Evolutionary conservation across 2,329 filamentous ascomycete genomes (phyloP).

Genomic region (Pseudogymnoascus sp.): DNA sequence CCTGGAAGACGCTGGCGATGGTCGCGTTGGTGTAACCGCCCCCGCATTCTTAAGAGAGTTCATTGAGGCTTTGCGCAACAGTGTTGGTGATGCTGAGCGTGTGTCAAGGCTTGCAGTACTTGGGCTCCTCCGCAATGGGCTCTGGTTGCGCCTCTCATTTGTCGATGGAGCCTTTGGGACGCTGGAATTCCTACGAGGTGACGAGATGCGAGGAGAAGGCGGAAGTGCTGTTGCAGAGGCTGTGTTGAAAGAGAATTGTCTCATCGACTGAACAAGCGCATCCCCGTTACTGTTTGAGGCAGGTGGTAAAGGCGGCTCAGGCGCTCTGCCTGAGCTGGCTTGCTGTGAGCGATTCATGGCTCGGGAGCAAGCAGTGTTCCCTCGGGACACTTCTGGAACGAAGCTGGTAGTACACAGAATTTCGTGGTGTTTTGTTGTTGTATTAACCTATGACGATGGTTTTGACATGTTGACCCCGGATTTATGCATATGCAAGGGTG

Average conservation of each 20-base stretch:
- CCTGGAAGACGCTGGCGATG: slow-evolving; percentile 30
- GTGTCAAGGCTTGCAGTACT: slow-evolving; percentile 37
- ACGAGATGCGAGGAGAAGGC: slow-evolving; percentile 1
- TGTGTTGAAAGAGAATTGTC: slow-evolving; percentile 32
- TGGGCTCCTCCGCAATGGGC: slow-evolving; percentile 31
- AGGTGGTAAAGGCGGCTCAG: slow-evolving; percentile 10
- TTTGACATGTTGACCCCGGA: slow-evolving; percentile 1
- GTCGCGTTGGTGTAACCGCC: slow-evolving; percentile 30
- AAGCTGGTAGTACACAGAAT: neutral
- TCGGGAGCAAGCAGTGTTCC: neutral
- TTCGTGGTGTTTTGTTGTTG: neutral
- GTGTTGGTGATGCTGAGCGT: slow-evolving; percentile 34
- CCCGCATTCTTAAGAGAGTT: slow-evolving; percentile 36
- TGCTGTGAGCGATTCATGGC: slow-evolving; percentile 5
- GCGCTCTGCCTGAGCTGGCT: slow-evolving; percentile 3
- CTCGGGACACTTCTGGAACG: neutral
- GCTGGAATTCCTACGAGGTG: neutral
- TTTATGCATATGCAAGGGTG: slow-evolving; percentile 8
- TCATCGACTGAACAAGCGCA: slow-evolving; percentile 37
- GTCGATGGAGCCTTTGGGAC: slow-evolving; percentile 3
- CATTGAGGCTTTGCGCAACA: slow-evolving; percentile 36
- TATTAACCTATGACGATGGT: slow-evolving; percentile 7
- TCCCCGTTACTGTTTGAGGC: slow-evolving; percentile 15
- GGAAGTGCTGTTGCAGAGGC: slow-evolving; percentile 11
- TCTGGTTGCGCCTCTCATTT: slow-evolving; percentile 15